Percentiles rank a stretch among this genome's conserved stretches.
These are phyloP conservation scores for Musa schizocarpa DNA, from an alignment of 176 grass and related monocot genomes.

Conservation along the genomic window DNA sequence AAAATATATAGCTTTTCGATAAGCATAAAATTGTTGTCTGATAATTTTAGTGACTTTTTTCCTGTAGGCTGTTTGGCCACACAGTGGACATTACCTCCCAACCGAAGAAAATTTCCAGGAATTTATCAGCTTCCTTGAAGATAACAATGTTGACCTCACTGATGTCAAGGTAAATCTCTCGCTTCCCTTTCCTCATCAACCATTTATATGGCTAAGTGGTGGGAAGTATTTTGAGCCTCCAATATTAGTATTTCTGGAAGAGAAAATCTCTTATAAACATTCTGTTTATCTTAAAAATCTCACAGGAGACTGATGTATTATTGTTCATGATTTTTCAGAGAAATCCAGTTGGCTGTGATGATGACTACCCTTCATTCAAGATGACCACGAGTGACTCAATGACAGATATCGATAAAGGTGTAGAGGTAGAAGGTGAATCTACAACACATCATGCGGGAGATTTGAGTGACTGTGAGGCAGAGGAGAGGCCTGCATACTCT, in stretches of 20 bases:
- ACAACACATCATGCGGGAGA: constrained; percentile 4
- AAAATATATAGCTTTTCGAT: too few species aligned
- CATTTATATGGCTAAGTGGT: too few species aligned
- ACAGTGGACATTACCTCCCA: constrained; percentile 20
- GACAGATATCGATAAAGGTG: neutral
- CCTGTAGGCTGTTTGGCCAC: constrained; percentile 7
- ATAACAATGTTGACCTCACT: constrained; percentile 12
- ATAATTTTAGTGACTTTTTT: neutral
- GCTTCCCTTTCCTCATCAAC: neutral
- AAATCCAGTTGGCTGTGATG: constrained; percentile 40
- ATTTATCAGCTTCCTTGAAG: constrained; percentile 7
- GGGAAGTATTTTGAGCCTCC: too few species aligned
- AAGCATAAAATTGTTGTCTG: neutral
- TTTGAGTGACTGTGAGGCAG: constrained; percentile 13
- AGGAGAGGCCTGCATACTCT: constrained; percentile 3
- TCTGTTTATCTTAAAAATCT: too few species aligned
- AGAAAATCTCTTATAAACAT: too few species aligned
- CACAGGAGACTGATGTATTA: too few species aligned
- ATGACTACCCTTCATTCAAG: constrained; percentile 38
- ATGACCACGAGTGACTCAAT: constrained; percentile 9
- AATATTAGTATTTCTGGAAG: too few species aligned
- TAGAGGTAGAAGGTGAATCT: neutral
- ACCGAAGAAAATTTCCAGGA: constrained; percentile 15
- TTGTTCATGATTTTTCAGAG: constrained; percentile 37
- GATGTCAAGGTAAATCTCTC: neutral